These are phyloP conservation scores for Schizosaccharomyces octosporus DNA, from an alignment of 805 yeast species.

Conservation along the genomic window DNA sequence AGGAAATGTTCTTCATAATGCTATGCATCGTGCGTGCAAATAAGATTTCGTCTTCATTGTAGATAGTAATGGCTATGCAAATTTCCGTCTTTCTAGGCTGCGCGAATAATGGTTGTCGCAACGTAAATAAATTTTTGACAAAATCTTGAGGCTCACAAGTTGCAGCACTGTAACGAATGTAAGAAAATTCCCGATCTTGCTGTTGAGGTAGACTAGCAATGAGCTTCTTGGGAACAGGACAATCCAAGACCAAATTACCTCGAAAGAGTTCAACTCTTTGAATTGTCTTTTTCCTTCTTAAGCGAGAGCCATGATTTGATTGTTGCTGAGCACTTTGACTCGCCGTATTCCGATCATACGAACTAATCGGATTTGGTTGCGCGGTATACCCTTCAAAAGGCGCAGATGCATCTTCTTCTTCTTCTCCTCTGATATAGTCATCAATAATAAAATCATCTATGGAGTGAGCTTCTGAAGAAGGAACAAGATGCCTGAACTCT, in stretches of 20 bases:
- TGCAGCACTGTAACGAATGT: slow-evolving; percentile 93
- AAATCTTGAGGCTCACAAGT: slow-evolving; percentile 82
- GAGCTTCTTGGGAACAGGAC: slow-evolving; percentile 79
- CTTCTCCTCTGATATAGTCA: neutral
- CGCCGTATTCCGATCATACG: neutral
- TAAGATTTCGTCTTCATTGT: slow-evolving; percentile 76
- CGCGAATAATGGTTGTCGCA: slow-evolving; percentile 48
- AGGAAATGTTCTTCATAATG: slow-evolving; percentile 77
- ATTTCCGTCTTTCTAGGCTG: slow-evolving; percentile 78
- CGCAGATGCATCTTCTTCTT: neutral
- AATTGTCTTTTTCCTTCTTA: neutral
- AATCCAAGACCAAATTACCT: slow-evolving; percentile 72
- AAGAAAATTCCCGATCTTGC: slow-evolving; percentile 77
- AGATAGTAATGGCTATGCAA: slow-evolving; percentile 85
- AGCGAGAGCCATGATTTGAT: neutral
- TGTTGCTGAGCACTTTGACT: neutral
- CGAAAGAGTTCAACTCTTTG: neutral
- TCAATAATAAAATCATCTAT: neutral
- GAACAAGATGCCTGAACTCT: neutral
- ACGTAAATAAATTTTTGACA: slow-evolving; percentile 51
- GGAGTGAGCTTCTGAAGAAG: neutral
- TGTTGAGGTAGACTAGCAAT: slow-evolving; percentile 64
- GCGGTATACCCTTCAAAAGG: neutral
- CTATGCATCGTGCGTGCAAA: slow-evolving; percentile 87
- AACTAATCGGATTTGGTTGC: neutral